Percentiles rank a stretch among this genome's conserved stretches.
Conservation (phyloP, 164 flowering plant genomes). For the Aristolochia contorta region DNA sequence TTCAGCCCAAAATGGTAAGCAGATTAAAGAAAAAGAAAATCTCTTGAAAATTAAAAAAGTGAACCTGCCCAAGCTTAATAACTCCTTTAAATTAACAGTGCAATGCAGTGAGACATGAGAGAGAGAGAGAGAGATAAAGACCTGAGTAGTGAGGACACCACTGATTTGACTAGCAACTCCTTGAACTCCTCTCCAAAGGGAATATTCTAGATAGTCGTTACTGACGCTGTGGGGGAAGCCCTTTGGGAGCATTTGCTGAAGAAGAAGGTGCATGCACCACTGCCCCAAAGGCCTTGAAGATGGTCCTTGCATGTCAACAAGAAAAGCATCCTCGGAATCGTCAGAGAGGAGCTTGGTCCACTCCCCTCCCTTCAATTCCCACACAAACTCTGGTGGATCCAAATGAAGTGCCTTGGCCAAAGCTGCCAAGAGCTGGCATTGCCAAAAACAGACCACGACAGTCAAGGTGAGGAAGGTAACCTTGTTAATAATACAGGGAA, state of each 20-base stretch:
- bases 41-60: too few relatives aligned
- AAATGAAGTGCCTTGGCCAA: conserved; percentile 16
- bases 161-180: conserved; percentile 91
- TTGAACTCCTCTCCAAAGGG: conserved; percentile 94
- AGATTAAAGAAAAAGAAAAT: too few relatives aligned
- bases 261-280: not conserved
- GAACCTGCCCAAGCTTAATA: not conserved
- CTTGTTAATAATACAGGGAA: not conserved
- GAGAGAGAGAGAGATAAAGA: conserved; percentile 8
- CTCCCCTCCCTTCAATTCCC: conserved; percentile 74
- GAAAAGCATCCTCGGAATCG: conserved; percentile 35
- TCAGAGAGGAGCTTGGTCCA: conserved; percentile 43
- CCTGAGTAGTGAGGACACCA: conserved; percentile 92
- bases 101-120: not conserved
- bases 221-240: conserved; percentile 84
- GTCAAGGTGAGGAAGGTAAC: conserved; percentile 8
- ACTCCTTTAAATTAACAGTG: not conserved
- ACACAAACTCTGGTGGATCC: conserved; percentile 19
- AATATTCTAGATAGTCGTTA: conserved; percentile 84
- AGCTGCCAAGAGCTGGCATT: conserved; percentile 21
- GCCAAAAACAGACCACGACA: conserved; percentile 14
- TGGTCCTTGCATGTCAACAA: conserved; percentile 13
- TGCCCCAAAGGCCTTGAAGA: not conserved
- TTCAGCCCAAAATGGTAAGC: too few relatives aligned
- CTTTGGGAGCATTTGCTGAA: conserved; percentile 67